A percentile compares a stretch with the other conserved stretches of the same genome.
Evolutionary conservation across 2,329 filamentous ascomycete species (phyloP).

Genomic region (Alternaria ventricosa): DNA sequence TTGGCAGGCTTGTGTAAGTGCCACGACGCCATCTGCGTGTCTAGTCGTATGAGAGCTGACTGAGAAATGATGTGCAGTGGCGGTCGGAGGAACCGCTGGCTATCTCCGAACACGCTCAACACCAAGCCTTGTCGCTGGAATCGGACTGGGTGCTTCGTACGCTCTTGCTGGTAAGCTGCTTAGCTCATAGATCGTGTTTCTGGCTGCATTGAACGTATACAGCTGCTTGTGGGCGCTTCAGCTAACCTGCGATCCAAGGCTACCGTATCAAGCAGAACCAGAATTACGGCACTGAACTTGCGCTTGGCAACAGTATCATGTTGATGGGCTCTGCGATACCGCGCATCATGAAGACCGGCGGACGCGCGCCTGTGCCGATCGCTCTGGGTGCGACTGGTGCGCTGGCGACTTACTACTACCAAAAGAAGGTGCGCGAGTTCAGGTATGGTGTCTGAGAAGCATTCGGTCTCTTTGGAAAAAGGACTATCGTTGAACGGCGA

Average conservation of each 20-base stretch:
- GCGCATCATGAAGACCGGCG: constrained; percentile 36
- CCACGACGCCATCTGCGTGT: background rate
- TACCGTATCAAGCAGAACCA: constrained; percentile 39
- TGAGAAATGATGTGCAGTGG: constrained; percentile 17
- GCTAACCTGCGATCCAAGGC: constrained; percentile 7
- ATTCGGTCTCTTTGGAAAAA: background rate
- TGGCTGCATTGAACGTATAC: background rate
- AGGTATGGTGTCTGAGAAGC: constrained; percentile 32
- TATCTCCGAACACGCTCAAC: constrained; percentile 37
- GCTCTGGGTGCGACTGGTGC: constrained; percentile 32
- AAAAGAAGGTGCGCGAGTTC: constrained; percentile 40
- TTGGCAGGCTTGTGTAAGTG: constrained; percentile 35
- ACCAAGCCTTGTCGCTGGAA: constrained; percentile 35
- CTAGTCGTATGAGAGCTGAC: background rate
- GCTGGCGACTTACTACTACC: constrained; percentile 37
- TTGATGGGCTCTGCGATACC: constrained; percentile 33
- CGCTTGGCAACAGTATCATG: constrained; percentile 33
- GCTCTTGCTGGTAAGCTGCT: constrained; percentile 28
- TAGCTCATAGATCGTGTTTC: background rate
- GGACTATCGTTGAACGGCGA: background rate
- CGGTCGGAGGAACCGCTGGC: constrained; percentile 37
- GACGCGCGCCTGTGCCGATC: constrained; percentile 35
- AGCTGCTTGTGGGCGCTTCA: background rate
- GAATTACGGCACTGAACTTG: constrained; percentile 39
- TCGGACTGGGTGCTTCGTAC: constrained; percentile 34